phyloP scores from a whole-genome alignment of 495 filamentous ascomycete species.

The Trichoderma virens region DNA sequence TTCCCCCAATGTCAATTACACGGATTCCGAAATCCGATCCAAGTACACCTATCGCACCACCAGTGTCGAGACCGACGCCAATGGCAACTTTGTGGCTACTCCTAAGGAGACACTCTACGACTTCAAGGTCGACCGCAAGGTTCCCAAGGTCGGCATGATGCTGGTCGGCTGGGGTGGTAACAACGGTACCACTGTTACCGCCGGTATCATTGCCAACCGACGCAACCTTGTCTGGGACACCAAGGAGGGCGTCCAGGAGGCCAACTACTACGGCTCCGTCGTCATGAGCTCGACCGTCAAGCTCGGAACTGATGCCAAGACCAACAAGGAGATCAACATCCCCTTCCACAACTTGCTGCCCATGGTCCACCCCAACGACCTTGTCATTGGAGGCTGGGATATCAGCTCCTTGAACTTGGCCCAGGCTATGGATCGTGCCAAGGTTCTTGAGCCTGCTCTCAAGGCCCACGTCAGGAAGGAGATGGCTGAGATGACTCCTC shows the following conservation, averaged over 20 bases:
- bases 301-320: constrained; percentile 79
- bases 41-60: constrained; percentile 97
- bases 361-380: constrained; percentile 96
- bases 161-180: constrained; percentile 97
- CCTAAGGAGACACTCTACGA: constrained; percentile 88
- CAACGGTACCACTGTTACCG: constrained; percentile 95
- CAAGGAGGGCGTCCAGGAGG: constrained; percentile 70
- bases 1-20: constrained; percentile 90
- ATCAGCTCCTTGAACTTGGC: constrained; percentile 86
- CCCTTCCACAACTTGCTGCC: constrained; percentile 91
- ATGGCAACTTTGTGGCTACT: constrained; percentile 73
- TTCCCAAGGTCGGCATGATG: constrained; percentile 94
- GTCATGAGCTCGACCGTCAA: constrained; percentile 97
- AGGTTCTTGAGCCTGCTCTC: constrained; percentile 86
- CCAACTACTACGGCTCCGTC: constrained; percentile 98
- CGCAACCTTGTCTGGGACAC: constrained; percentile 84
- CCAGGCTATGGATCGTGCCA: constrained; percentile 89
- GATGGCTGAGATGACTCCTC: constrained; percentile 80
- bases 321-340: constrained; percentile 87
- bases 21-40: constrained; percentile 78
- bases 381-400: constrained; percentile 95
- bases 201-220: constrained; percentile 94
- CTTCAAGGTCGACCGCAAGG: constrained; percentile 93
- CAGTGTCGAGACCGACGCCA: constrained; percentile 56
- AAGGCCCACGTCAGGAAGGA: constrained; percentile 87